These are phyloP conservation scores for Ogataea pignaliae DNA, from an alignment of 805 yeast genomes.

Conservation along the genomic window DNA sequence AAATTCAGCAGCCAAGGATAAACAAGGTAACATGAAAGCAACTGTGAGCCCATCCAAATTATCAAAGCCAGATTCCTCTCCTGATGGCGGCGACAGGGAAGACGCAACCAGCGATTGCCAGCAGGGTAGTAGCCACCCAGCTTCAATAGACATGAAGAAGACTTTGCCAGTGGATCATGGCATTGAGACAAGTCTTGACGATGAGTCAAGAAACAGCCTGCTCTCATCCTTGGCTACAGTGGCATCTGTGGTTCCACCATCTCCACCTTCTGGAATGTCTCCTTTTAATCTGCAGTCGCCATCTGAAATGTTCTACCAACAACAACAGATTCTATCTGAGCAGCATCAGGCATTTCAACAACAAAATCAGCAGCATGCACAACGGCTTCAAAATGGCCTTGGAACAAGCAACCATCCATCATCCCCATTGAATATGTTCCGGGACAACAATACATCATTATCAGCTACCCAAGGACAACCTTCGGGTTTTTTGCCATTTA, in stretches of 20 bases:
- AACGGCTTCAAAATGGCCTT: not conserved
- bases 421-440: slow-evolving; percentile 17
- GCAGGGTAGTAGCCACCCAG: too few species aligned
- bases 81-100: not conserved
- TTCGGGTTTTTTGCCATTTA: slow-evolving; percentile 9
- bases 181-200: slow-evolving; percentile 4
- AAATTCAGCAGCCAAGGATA: not conserved
- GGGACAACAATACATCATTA: slow-evolving; percentile 2
- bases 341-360: not conserved
- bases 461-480: slow-evolving; percentile 3
- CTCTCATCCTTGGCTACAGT: slow-evolving; percentile 17
- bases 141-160: not conserved
- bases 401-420: slow-evolving; percentile 1
- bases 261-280: slow-evolving; percentile 10
- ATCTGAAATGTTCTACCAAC: slow-evolving; percentile 8
- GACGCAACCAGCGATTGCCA: not conserved
- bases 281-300: slow-evolving; percentile 12
- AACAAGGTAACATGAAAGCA: not conserved
- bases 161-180: not conserved
- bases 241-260: slow-evolving; percentile 17
- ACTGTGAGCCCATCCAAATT: slow-evolving; percentile 9
- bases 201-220: slow-evolving; percentile 5
- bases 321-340: not conserved
- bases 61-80: slow-evolving; percentile 2
- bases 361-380: not conserved